Base-by-base conservation (phyloP, 169 alveolate species). In the Babesia ovis region DNA sequence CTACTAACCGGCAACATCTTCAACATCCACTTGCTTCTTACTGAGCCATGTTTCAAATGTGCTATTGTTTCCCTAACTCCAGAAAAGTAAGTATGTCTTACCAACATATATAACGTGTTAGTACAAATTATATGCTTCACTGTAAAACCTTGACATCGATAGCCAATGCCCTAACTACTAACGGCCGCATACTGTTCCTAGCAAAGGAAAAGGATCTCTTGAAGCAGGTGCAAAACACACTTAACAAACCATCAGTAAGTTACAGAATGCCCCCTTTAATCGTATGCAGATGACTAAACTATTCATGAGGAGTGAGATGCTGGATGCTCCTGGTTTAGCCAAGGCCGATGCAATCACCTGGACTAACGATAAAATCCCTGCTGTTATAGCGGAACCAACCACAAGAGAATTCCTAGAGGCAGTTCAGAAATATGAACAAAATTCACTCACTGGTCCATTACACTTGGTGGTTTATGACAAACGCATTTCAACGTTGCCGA, bases 1-100 rank as follows among this genome's bases (percentile, higher is more conserved):
- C 53, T 79, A 50, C 25, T 79, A 9, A 79, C 83, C 16, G 87
- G 87, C 14, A 79, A 79, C 41, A n/a, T 79, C 9, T 64, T 45
- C 69, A 68, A 70, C 69, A 20, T 79, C 8, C 82, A 57, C 23
- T 29, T 18, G 56, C 25, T 79, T 16, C 32, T 79, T 51, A 70
- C 64, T 14, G 56, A 61, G 34, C 68, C 64, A 41, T 46, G 16
- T 22, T 79, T 79, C 61, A 68, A 56, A 48, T 69, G 77, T 45
- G 72, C 67, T 20, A 62, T 79, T 18, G 5, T 79, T 18, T 53
- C 66, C 39, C 31, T 79, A 6, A 69, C 35, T 22, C 12, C 9
- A 4, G 58, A 59, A 53, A 79, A 79, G 83, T 79, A 25, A 45
- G 54, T 76, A 23, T 22, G n/a, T n/a, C n/a, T n/a, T n/a, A n/a